Conservation (phyloP, 495 filamentous ascomycete species). For the Aspergillus cavernicola region DNA sequence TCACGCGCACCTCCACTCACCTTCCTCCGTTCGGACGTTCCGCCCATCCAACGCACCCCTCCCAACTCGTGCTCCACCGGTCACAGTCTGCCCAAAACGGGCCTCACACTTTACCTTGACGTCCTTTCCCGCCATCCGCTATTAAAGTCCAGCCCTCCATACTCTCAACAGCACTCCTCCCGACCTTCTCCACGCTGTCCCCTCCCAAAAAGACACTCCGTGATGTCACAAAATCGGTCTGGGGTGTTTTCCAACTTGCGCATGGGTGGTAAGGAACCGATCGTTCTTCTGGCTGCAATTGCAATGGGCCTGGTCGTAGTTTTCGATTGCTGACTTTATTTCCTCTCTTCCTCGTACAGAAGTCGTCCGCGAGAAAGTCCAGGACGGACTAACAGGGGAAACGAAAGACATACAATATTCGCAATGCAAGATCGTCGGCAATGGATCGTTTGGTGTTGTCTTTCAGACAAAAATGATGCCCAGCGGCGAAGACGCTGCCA, state of each 20-base stretch:
- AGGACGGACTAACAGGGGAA: conserved; percentile 95
- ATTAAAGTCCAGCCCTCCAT: conserved; percentile 47
- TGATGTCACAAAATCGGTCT: conserved; percentile 73
- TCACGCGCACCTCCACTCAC: conserved; percentile 28
- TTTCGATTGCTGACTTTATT: conserved; percentile 3
- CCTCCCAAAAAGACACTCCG: conserved; percentile 22
- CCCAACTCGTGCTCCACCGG: conserved; percentile 27
- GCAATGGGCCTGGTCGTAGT: conserved; percentile 4
- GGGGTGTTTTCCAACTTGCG: conserved; percentile 71
- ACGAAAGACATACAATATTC: conserved; percentile 96
- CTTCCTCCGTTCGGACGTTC: conserved; percentile 29
- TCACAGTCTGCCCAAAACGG: conserved; percentile 49
- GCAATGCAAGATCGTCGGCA: conserved; percentile 99
- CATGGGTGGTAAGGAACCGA: conserved; percentile 71
- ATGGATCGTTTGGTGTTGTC: conserved; percentile 97
- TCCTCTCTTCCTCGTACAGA: conserved; percentile 49
- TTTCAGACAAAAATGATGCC: conserved; percentile 99
- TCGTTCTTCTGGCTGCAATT: conserved; percentile 7
- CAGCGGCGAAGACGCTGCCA: conserved; percentile 94
- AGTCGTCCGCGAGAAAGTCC: conserved; percentile 97
- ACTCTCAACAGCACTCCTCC: conserved; percentile 30
- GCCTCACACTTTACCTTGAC: conserved; percentile 33
- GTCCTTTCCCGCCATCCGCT: conserved; percentile 39
- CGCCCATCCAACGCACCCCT: conserved; percentile 26
- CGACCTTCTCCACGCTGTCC: conserved; percentile 14